Conservation (phyloP, 345 rosid genomes). For the Euphorbia peplus region DNA sequence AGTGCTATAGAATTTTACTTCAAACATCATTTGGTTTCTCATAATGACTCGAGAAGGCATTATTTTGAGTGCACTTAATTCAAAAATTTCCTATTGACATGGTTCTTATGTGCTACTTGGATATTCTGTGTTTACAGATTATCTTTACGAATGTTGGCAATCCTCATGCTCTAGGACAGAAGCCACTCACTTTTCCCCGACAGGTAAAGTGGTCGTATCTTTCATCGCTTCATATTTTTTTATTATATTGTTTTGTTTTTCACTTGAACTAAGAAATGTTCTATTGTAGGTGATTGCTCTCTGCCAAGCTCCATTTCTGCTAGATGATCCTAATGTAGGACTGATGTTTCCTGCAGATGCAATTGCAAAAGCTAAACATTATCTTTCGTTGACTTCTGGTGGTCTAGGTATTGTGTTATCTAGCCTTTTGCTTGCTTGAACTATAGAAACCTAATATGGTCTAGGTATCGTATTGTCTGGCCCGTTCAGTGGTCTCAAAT, state of each 20-base stretch:
- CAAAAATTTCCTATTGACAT: not conserved
- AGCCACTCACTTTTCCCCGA: constrained; percentile 89
- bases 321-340: constrained; percentile 94
- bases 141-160: constrained; percentile 98
- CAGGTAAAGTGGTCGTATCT: constrained; percentile 47
- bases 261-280: constrained; percentile 24
- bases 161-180: constrained; percentile 99
- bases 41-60: not conserved
- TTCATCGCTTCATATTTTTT: constrained; percentile 3
- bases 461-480: too few species aligned
- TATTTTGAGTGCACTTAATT: not conserved
- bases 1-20: not conserved
- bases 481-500: too few species aligned
- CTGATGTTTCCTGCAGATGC: constrained; percentile 92
- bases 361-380: constrained; percentile 90
- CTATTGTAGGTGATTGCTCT: constrained; percentile 80
- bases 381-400: constrained; percentile 74
- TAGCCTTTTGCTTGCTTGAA: not conserved
- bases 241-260: constrained; percentile 10
- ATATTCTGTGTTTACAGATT: constrained; percentile 48
- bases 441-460: constrained; percentile 2
- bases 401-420: constrained; percentile 70
- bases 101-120: constrained; percentile 13
- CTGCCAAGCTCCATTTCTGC: constrained; percentile 97
- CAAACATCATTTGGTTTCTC: not conserved